Evolutionary conservation across 176 grass and related monocot genomes (phyloP).

Genomic region (Microstegium vimineum): DNA sequence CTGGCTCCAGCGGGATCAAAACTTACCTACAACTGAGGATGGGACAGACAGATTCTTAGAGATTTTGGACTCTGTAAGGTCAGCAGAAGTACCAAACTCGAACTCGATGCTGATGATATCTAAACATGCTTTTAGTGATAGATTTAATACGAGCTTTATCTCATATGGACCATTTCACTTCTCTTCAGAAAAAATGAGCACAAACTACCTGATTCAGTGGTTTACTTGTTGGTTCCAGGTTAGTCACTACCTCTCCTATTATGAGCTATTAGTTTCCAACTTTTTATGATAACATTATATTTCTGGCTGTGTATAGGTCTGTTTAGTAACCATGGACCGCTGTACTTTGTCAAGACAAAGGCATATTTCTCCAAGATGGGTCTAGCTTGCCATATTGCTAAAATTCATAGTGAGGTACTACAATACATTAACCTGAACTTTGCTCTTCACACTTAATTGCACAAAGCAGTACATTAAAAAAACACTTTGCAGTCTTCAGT

Average conservation of each 20-base stretch:
- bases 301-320: constrained; percentile 50
- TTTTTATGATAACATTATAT: constrained; percentile 12
- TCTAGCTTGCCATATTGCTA: constrained; percentile 84
- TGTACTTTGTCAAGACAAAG: constrained; percentile 96
- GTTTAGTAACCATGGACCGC: constrained; percentile 89
- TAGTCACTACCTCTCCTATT: not conserved
- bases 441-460: not conserved
- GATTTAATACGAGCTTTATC: not conserved
- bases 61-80: constrained; percentile 81
- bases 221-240: constrained; percentile 92
- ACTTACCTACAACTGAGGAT: constrained; percentile 70
- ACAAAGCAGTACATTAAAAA: not conserved
- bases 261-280: not conserved
- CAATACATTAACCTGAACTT: not conserved
- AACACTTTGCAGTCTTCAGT: constrained; percentile 61
- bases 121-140: not conserved
- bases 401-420: constrained; percentile 93
- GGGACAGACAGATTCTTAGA: constrained; percentile 65
- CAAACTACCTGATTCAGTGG: constrained; percentile 76
- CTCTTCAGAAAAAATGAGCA: constrained; percentile 73
- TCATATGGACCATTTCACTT: constrained; percentile 19
- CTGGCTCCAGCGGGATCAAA: constrained; percentile 60
- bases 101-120: not conserved
- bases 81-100: not conserved
- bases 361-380: constrained; percentile 90